A percentile compares a stretch with the other conserved stretches of the same genome.
Conservation (phyloP, 148 eudicot genomes). For the Amaranthus palmeri region DNA sequence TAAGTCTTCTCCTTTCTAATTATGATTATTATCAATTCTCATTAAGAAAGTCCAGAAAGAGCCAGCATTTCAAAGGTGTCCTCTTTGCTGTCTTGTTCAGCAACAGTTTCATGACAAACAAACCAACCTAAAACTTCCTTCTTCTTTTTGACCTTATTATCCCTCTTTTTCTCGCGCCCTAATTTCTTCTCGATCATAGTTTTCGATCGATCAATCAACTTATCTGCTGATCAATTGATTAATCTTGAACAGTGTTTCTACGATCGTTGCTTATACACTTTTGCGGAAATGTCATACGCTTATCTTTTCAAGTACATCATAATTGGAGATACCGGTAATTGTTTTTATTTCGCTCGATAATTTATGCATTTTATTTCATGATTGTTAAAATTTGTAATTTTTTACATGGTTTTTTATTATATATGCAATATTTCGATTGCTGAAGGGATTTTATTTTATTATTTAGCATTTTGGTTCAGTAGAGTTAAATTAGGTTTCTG, state of each 20-base stretch:
- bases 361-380: not conserved
- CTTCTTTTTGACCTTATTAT: conserved; percentile 1
- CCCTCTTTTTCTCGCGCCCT: conserved; percentile 6
- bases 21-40: too few relatives aligned
- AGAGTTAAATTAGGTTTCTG: too few relatives aligned
- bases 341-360: not conserved
- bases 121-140: not conserved
- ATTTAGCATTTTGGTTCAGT: too few relatives aligned
- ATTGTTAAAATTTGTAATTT: not conserved
- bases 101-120: not conserved
- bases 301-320: conserved; percentile 89
- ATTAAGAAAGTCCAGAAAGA: too few relatives aligned
- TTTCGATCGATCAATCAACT: not conserved
- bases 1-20: too few relatives aligned
- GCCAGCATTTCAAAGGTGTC: too few relatives aligned
- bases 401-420: not conserved
- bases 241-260: not conserved
- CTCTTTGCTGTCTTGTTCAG: not conserved
- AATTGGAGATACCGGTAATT: conserved; percentile 80
- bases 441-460: not conserved
- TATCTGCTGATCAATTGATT: not conserved
- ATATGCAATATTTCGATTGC: not conserved
- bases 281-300: conserved; percentile 61
- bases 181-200: not conserved
- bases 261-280: not conserved